Conservation (phyloP, 441 rosid genomes). For the Biscutella laevigata region DNA sequence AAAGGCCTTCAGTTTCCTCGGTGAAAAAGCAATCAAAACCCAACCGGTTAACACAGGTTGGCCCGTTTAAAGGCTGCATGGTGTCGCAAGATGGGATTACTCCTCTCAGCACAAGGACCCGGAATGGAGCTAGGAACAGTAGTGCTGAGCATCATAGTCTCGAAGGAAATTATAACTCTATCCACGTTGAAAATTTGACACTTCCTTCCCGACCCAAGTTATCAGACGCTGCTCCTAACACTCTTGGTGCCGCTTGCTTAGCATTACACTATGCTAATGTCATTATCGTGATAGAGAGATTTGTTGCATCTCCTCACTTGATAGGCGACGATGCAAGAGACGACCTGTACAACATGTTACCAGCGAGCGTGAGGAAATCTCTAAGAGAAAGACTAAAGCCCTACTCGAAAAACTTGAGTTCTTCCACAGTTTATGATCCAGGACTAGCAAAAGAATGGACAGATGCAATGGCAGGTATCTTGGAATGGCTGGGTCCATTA, state of each 20-base stretch:
- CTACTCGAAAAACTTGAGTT: constrained; percentile 50
- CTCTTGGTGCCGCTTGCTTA: constrained; percentile 83
- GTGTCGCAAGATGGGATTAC: constrained; percentile 38
- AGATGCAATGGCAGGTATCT: constrained; percentile 57
- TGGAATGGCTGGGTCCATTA: constrained; percentile 92
- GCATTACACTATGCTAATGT: constrained; percentile 93
- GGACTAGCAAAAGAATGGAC: constrained; percentile 83
- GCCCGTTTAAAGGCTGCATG: constrained; percentile 77
- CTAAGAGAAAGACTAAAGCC: constrained; percentile 72
- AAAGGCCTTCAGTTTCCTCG: constrained; percentile 26
- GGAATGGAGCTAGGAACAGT: constrained; percentile 33
- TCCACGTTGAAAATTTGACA: constrained; percentile 25
- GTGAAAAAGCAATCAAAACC: constrained; percentile 43
- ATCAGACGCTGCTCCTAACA: constrained; percentile 59
- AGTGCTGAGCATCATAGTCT: constrained; percentile 26
- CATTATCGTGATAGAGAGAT: constrained; percentile 80
- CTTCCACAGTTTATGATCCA: constrained; percentile 45
- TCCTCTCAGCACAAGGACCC: constrained; percentile 33
- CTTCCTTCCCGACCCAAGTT: constrained; percentile 38
- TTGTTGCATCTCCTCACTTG: constrained; percentile 83
- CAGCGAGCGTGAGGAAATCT: constrained; percentile 61
- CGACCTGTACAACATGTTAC: constrained; percentile 89
- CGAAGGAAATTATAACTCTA: constrained; percentile 16
- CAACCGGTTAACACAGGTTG: constrained; percentile 64
- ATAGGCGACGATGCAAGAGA: constrained; percentile 91